A percentile compares a stretch with the other conserved stretches of the same genome.
Conservation (phyloP, 495 filamentous ascomycete species). For the Tuber calosporum region DNA sequence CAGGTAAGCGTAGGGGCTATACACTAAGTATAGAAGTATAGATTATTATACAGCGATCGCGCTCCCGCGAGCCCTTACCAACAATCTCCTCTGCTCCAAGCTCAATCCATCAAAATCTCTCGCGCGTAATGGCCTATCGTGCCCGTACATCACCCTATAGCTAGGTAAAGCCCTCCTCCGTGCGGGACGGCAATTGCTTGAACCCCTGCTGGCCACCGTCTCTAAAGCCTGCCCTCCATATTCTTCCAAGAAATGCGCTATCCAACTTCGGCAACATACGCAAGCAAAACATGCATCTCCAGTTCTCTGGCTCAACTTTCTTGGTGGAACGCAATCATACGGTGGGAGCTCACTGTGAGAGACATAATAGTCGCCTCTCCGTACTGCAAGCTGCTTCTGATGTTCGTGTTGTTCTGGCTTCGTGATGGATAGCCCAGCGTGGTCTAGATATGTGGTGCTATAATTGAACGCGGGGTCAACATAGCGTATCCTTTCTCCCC, state of each 20-base stretch:
- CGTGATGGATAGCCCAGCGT: constrained; percentile 20
- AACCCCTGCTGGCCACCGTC: neutral
- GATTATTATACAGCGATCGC: neutral
- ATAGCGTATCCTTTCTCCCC: constrained; percentile 18
- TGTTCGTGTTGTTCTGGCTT: constrained; percentile 2
- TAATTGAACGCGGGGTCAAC: constrained; percentile 27
- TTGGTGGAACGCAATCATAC: constrained; percentile 12
- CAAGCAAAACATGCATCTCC: constrained; percentile 28
- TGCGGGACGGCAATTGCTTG: neutral
- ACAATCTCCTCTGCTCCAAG: constrained; percentile 18
- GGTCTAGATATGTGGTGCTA: constrained; percentile 24
- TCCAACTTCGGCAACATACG: constrained; percentile 28
- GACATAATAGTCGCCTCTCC: constrained; percentile 30
- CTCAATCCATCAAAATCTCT: constrained; percentile 28
- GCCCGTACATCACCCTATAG: neutral
- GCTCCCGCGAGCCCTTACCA: constrained; percentile 1
- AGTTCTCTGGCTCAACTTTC: neutral
- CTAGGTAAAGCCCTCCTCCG: neutral
- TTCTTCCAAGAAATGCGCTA: constrained; percentile 3
- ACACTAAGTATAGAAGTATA: neutral
- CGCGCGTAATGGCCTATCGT: constrained; percentile 20
- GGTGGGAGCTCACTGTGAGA: constrained; percentile 18
- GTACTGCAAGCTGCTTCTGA: constrained; percentile 21
- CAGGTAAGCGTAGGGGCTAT: neutral
- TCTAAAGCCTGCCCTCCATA: neutral